phyloP scores from a whole-genome alignment of 768 basidiomycete species.

The Russula earlei region DNA sequence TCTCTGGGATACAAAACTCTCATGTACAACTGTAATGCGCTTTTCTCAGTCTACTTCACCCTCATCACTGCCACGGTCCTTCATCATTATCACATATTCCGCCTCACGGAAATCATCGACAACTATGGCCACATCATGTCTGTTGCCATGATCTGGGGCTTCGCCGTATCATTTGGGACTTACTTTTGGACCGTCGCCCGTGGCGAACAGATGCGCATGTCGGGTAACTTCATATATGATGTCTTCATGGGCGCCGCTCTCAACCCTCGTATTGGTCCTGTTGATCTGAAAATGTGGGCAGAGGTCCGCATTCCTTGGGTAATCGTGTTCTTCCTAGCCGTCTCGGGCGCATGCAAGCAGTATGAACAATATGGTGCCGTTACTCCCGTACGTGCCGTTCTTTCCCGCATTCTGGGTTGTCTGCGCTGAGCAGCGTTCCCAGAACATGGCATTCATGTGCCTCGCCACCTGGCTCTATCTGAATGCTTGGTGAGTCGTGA shows the following conservation, averaged over 20 bases:
- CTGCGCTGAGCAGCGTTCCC: not conserved
- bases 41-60: constrained; percentile 76
- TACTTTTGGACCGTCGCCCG: constrained; percentile 72
- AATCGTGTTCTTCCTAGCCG: constrained; percentile 84
- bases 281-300: constrained; percentile 99
- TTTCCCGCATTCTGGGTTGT: not conserved
- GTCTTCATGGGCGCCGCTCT: constrained; percentile 94
- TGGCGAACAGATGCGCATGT: constrained; percentile 83
- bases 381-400: constrained; percentile 57
- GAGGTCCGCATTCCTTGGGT: constrained; percentile 97
- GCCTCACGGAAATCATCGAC: constrained; percentile 89
- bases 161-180: constrained; percentile 67
- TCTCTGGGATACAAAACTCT: constrained; percentile 88
- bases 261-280: constrained; percentile 83
- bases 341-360: constrained; percentile 92
- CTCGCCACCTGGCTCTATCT: constrained; percentile 94
- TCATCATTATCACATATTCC: constrained; percentile 76
- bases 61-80: constrained; percentile 64
- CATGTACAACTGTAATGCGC: constrained; percentile 95
- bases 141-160: constrained; percentile 88
- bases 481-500: constrained; percentile 68
- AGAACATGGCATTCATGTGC: constrained; percentile 98
- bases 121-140: constrained; percentile 95
- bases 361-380: constrained; percentile 89
- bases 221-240: constrained; percentile 90